A percentile compares a stretch with the other conserved stretches of the same genome.
These are phyloP conservation scores for Albugo candida DNA, from an alignment of 352 stramenopile species.

Conservation along the genomic window DNA sequence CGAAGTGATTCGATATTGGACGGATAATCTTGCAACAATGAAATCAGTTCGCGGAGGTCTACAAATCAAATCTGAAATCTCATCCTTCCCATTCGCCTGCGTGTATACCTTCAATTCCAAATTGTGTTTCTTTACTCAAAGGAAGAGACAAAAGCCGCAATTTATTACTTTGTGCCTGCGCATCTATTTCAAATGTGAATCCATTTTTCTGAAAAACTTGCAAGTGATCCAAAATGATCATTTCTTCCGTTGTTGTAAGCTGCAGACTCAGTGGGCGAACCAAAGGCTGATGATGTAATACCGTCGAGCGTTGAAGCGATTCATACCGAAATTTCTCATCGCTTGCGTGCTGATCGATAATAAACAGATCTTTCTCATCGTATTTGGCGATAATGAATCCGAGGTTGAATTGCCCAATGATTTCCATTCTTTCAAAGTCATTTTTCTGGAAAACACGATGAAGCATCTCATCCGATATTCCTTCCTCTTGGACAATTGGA, in stretches of 20 bases:
- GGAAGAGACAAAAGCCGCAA: constrained; percentile 63
- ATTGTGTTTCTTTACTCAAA: constrained; percentile 76
- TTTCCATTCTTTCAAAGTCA: constrained; percentile 83
- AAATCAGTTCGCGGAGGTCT: constrained; percentile 81
- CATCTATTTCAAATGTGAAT: constrained; percentile 66
- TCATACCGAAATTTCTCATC: constrained; percentile 86
- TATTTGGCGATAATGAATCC: constrained; percentile 90
- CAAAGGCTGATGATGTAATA: constrained; percentile 90
- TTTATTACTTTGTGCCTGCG: constrained; percentile 21
- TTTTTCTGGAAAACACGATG: constrained; percentile 75
- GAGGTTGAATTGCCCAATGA: constrained; percentile 96
- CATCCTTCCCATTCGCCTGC: not conserved
- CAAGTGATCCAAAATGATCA: constrained; percentile 86
- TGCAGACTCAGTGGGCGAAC: constrained; percentile 84
- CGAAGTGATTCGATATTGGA: constrained; percentile 35
- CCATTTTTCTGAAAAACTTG: constrained; percentile 89
- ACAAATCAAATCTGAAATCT: not conserved
- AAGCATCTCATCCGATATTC: constrained; percentile 22
- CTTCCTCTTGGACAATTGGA: constrained; percentile 17
- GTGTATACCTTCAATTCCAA: constrained; percentile 49
- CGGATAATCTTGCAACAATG: constrained; percentile 48
- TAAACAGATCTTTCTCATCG: constrained; percentile 84
- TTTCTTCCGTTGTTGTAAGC: constrained; percentile 83
- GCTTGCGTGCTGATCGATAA: constrained; percentile 97
- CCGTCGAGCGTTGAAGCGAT: constrained; percentile 57